phyloP scores from a whole-genome alignment of 164 flowering plant species.

The Vitis amurensis region DNA sequence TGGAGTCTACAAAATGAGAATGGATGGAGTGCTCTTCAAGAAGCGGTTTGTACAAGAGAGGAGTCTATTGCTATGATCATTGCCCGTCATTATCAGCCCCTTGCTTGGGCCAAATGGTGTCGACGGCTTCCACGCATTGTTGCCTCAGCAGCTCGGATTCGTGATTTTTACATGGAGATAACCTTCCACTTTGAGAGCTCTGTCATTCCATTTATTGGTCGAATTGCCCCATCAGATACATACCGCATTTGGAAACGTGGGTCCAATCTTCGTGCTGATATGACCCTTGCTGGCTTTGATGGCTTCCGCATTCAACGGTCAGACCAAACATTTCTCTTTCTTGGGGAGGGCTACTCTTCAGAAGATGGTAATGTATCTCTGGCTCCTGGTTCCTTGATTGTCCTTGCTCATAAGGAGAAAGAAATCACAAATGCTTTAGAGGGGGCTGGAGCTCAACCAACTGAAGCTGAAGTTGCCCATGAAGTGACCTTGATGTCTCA shows the following conservation, averaged over 20 bases:
- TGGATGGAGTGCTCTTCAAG: constrained; percentile 99
- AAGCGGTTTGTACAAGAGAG: constrained; percentile 92
- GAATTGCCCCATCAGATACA: constrained; percentile 98
- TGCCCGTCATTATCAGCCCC: constrained; percentile 94
- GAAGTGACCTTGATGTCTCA: constrained; percentile 98
- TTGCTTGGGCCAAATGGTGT: constrained; percentile 99
- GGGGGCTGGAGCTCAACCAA: constrained; percentile 91
- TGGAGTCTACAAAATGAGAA: constrained; percentile 98
- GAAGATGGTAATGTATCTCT: constrained; percentile 64
- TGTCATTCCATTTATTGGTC: constrained; percentile 91
- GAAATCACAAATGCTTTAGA: constrained; percentile 95
- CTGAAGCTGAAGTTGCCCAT: constrained; percentile 95
- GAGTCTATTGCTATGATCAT: constrained; percentile 92
- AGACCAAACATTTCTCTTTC: constrained; percentile 91
- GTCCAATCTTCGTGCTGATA: constrained; percentile 93
- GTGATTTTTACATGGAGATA: constrained; percentile 98
- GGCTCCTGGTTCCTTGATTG: constrained; percentile 85
- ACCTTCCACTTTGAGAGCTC: constrained; percentile 98
- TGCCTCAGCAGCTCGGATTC: constrained; percentile 76
- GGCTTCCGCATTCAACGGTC: constrained; percentile 96
- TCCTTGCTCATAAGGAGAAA: constrained; percentile 93
- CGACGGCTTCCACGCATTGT: constrained; percentile 92
- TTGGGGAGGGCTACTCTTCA: constrained; percentile 82
- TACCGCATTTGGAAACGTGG: constrained; percentile 98
- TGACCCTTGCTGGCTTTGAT: constrained; percentile 99